Percentiles rank a stretch among this genome's conserved stretches.
phyloP scores from a whole-genome alignment of 2,329 filamentous ascomycete species.

The Neofusicoccum cordaticola region DNA sequence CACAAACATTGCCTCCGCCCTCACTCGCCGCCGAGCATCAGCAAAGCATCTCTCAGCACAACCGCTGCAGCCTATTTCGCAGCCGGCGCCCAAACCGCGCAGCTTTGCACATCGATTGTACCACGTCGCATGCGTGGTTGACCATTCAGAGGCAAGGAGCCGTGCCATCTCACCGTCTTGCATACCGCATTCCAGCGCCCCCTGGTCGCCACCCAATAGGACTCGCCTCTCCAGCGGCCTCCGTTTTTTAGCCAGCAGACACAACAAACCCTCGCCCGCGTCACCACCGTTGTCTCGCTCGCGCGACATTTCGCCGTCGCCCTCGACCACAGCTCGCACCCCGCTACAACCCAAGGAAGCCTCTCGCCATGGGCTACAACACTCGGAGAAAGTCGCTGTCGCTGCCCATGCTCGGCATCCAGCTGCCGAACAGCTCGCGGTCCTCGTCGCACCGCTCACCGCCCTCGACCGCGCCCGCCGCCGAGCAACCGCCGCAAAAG shows the following conservation, averaged over 20 bases:
- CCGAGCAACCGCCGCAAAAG: constrained; percentile 55
- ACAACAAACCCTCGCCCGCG: constrained; percentile 12
- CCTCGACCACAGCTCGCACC: constrained; percentile 23
- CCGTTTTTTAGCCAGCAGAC: constrained; percentile 9
- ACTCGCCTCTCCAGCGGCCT: constrained; percentile 9
- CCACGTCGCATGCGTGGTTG: constrained; percentile 7
- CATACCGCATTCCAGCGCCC: constrained; percentile 15
- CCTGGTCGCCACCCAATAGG: constrained; percentile 18
- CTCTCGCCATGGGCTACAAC: constrained; percentile 77
- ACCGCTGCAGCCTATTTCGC: constrained; percentile 14
- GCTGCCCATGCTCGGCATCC: constrained; percentile 87
- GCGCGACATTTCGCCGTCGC: constrained; percentile 30
- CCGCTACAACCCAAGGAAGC: constrained; percentile 10
- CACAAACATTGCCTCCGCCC: background rate
- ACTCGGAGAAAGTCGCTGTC: constrained; percentile 95
- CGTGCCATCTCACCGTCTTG: constrained; percentile 14
- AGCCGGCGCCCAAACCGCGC: background rate
- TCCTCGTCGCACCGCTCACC: constrained; percentile 52
- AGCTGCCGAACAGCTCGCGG: constrained; percentile 63
- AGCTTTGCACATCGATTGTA: constrained; percentile 3
- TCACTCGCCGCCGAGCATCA: background rate
- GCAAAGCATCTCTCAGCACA: constrained; percentile 2
- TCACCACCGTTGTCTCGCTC: background rate
- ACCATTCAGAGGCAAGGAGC: constrained; percentile 16
- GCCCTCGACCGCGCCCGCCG: constrained; percentile 57